These are phyloP conservation scores for Alternaria consortialis DNA, from an alignment of 2,329 filamentous ascomycete species.

Conservation along the genomic window DNA sequence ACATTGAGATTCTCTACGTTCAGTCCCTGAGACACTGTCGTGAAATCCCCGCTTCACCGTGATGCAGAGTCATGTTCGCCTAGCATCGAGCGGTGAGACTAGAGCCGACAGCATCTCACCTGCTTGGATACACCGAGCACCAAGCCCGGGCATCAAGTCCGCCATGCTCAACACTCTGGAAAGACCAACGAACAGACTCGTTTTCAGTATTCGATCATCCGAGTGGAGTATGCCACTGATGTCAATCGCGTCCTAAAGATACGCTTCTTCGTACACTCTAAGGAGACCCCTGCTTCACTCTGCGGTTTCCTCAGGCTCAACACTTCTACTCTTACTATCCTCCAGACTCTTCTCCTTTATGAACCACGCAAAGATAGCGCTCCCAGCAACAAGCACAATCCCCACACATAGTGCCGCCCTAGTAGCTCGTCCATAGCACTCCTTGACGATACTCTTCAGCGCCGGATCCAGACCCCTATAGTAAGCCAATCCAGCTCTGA, in stretches of 20 bases:
- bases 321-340: not conserved
- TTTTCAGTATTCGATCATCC: not conserved
- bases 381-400: conserved; percentile 60
- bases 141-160: not conserved
- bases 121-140: not conserved
- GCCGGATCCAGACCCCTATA: conserved; percentile 70
- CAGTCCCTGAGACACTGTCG: not conserved
- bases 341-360: conserved; percentile 55
- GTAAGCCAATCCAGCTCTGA: conserved; percentile 74
- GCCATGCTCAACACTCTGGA: not conserved
- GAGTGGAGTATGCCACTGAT: not conserved
- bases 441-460: conserved; percentile 67
- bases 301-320: not conserved
- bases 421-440: conserved; percentile 70
- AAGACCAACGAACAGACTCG: not conserved
- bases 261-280: not conserved
- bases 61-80: conserved; percentile 1
- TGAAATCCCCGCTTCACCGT: not conserved
- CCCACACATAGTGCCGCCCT: conserved; percentile 62
- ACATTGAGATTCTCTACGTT: not conserved
- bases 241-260: not conserved
- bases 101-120: not conserved
- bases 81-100: conserved; percentile 2
- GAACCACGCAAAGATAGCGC: conserved; percentile 56
- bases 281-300: not conserved